Evolutionary conservation across 805 yeast species (phyloP).

Genomic region (Henningerozyma blattae): DNA sequence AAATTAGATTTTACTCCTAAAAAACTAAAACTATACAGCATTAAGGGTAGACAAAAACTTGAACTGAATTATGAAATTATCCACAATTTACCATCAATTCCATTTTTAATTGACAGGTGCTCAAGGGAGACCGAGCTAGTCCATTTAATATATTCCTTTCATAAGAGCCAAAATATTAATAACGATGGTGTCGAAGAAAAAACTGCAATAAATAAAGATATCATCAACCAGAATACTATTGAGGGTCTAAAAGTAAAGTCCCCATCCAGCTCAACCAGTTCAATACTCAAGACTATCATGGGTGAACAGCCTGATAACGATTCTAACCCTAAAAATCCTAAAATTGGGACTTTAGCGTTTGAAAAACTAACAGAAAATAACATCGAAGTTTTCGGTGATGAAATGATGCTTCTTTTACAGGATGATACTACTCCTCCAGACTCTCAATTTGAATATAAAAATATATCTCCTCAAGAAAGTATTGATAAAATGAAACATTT

Average conservation of each 20-base stretch:
- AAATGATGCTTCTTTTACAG: conserved; percentile 14
- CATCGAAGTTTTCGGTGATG: conserved; percentile 21
- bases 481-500: conserved; percentile 9
- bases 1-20: conserved; percentile 55
- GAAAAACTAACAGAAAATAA: conserved; percentile 22
- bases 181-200: background rate
- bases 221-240: background rate
- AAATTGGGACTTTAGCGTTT: conserved; percentile 23
- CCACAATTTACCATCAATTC: conserved; percentile 55
- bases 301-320: background rate
- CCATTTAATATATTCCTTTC: too few species aligned
- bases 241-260: background rate
- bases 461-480: conserved; percentile 1
- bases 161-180: background rate
- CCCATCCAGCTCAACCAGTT: background rate
- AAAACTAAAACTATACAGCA: conserved; percentile 42
- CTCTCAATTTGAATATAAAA: background rate
- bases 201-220: background rate
- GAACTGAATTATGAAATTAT: conserved; percentile 37
- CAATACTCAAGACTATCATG: background rate
- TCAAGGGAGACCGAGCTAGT: conserved; percentile 49
- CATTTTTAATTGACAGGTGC: conserved; percentile 56
- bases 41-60: conserved; percentile 42
- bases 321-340: background rate
- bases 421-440: too few species aligned